Percentiles rank a stretch among this genome's conserved stretches.
phyloP scores from a whole-genome alignment of 768 basidiomycete genomes.

The Hebeloma cylindrosporum region DNA sequence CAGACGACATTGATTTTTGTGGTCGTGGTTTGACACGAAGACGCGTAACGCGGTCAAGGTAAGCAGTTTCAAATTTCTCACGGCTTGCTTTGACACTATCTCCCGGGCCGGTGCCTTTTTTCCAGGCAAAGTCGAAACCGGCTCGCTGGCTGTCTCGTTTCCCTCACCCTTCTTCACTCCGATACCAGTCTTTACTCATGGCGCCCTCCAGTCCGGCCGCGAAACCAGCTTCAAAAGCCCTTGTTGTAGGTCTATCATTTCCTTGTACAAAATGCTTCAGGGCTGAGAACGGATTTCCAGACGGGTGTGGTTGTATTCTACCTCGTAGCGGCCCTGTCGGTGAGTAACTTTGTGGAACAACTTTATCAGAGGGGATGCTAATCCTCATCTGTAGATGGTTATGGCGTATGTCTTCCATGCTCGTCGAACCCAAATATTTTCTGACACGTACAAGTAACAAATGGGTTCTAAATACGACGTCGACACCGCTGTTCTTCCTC shows the following conservation, averaged over 20 bases:
- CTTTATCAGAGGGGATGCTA: not conserved
- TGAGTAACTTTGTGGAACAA: constrained; percentile 46
- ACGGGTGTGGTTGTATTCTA: constrained; percentile 80
- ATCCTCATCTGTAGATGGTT: constrained; percentile 65
- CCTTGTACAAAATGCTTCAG: not conserved
- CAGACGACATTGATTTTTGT: constrained; percentile 22
- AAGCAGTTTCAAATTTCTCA: constrained; percentile 7
- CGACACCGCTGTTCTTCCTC: constrained; percentile 84
- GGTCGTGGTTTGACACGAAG: constrained; percentile 2
- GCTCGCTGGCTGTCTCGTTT: constrained; percentile 1
- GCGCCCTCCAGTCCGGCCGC: constrained; percentile 16
- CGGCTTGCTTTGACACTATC: too few relatives aligned
- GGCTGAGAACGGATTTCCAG: constrained; percentile 35
- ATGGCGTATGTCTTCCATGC: constrained; percentile 61
- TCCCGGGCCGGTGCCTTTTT: too few relatives aligned
- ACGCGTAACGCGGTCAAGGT: constrained; percentile 5
- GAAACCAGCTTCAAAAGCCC: constrained; percentile 39
- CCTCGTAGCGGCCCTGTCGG: constrained; percentile 83
- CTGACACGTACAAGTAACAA: constrained; percentile 61
- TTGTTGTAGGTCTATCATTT: constrained; percentile 40
- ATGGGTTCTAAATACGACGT: constrained; percentile 82
- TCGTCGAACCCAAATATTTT: constrained; percentile 1
- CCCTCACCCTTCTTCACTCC: constrained; percentile 3
- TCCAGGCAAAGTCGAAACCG: too few relatives aligned
- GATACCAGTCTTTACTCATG: constrained; percentile 11